Conservation (phyloP, 257 asterid genomes). For the Coffea canephora region DNA sequence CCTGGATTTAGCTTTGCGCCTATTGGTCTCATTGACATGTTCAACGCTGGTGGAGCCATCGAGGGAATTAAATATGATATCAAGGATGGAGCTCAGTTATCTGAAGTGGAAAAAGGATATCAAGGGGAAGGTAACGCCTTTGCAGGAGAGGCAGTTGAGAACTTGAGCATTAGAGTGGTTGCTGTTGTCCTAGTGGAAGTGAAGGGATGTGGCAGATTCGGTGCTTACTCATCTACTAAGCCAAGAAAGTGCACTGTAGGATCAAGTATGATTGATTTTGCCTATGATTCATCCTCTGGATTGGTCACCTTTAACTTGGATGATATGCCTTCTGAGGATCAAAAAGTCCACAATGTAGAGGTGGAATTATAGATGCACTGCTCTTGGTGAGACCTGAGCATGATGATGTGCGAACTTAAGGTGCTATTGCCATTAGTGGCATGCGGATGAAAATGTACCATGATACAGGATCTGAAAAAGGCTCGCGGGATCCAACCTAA, state of each 20-base stretch:
- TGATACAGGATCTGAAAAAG: neutral
- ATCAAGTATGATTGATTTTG: constrained; percentile 39
- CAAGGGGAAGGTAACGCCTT: constrained; percentile 23
- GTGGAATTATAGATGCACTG: constrained; percentile 41
- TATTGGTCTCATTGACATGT: constrained; percentile 75
- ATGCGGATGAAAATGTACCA: neutral
- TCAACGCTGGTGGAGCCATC: constrained; percentile 75
- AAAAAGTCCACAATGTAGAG: constrained; percentile 49
- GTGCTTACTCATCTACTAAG: constrained; percentile 64
- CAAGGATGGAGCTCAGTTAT: constrained; percentile 32
- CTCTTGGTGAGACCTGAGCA: constrained; percentile 10
- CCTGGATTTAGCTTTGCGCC: constrained; percentile 61
- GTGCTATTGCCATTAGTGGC: neutral
- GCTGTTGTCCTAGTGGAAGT: constrained; percentile 51
- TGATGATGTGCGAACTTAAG: neutral
- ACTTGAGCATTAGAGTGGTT: constrained; percentile 35
- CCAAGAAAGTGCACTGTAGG: constrained; percentile 50
- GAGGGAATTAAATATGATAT: constrained; percentile 52
- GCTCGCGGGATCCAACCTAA: neutral
- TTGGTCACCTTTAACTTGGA: constrained; percentile 51
- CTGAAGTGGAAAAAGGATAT: constrained; percentile 28
- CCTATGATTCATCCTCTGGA: constrained; percentile 51
- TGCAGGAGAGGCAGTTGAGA: constrained; percentile 25
- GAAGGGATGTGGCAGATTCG: constrained; percentile 71
- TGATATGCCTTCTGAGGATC: constrained; percentile 61